Conservation (phyloP, 768 basidiomycete species). For the Lentinula edodes region DNA sequence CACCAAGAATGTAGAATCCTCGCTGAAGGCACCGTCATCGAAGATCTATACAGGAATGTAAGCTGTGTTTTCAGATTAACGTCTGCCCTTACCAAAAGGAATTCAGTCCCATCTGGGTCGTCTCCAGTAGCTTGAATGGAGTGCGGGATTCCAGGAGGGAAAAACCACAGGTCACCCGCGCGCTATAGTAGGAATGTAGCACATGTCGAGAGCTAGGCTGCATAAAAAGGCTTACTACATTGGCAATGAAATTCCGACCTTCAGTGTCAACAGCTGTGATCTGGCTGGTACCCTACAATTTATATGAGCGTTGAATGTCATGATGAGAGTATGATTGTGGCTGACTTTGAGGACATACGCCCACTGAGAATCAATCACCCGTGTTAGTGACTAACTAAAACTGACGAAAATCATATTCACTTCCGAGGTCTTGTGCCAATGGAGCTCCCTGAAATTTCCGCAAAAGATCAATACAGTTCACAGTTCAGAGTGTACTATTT, state of each 20-base stretch:
- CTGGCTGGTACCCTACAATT: conserved; percentile 37
- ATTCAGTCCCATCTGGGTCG: conserved; percentile 42
- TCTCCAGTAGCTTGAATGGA: conserved; percentile 46
- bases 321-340: background rate
- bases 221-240: conserved; percentile 31
- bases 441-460: conserved; percentile 33
- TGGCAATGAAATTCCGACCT: conserved; percentile 45
- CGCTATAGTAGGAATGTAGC: conserved; percentile 14
- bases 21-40: conserved; percentile 44
- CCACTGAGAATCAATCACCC: conserved; percentile 27
- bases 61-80: background rate
- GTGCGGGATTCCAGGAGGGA: conserved; percentile 52
- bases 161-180: conserved; percentile 51
- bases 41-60: conserved; percentile 32
- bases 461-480: background rate
- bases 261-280: conserved; percentile 41
- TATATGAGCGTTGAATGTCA: background rate
- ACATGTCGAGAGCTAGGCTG: background rate
- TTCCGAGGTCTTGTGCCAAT: conserved; percentile 49
- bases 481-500: conserved; percentile 4
- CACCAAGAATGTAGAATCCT: conserved; percentile 49
- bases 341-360: conserved; percentile 42
- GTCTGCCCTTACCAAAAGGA: conserved; percentile 34
- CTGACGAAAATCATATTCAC: conserved; percentile 13
- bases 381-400: background rate